Percentiles rank a stretch among this genome's conserved stretches.
Conservation (phyloP, 2,329 filamentous ascomycete species). For the Ceratocystis variospora region DNA sequence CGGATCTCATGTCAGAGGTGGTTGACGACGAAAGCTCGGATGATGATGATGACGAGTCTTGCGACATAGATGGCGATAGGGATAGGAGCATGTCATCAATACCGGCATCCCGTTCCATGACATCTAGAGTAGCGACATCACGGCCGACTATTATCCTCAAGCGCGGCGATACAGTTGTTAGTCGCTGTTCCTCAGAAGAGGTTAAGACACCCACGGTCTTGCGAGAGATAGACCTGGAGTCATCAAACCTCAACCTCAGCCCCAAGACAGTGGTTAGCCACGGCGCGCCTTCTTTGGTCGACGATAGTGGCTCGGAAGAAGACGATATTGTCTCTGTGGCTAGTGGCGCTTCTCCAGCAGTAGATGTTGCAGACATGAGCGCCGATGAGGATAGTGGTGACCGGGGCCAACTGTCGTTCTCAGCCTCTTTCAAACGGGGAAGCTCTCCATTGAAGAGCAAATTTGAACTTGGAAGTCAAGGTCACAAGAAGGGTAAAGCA, state of each 20-base stretch:
- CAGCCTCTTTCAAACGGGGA: constrained; percentile 4
- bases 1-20: constrained; percentile 14
- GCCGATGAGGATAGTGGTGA: constrained; percentile 12
- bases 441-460: constrained; percentile 10
- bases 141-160: constrained; percentile 17
- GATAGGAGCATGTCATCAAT: constrained; percentile 6
- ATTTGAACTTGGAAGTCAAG: constrained; percentile 6
- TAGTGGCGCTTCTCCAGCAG: constrained; percentile 13
- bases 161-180: constrained; percentile 13
- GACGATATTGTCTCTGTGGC: constrained; percentile 27
- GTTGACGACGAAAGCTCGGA: constrained; percentile 9
- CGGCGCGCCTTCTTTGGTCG: constrained; percentile 65
- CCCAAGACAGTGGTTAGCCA: constrained; percentile 58
- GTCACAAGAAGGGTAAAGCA: constrained; percentile 10
- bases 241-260: constrained; percentile 45
- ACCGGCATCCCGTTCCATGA: neutral
- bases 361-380: constrained; percentile 18
- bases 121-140: neutral
- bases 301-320: constrained; percentile 67
- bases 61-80: constrained; percentile 2
- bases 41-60: constrained; percentile 13
- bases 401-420: neutral
- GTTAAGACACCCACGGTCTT: constrained; percentile 12
- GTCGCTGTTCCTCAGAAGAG: constrained; percentile 16
- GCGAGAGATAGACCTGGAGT: constrained; percentile 35